Evolutionary conservation across 2,329 filamentous ascomycete species (phyloP).

Genomic region (Trichothecium sympodiale): DNA sequence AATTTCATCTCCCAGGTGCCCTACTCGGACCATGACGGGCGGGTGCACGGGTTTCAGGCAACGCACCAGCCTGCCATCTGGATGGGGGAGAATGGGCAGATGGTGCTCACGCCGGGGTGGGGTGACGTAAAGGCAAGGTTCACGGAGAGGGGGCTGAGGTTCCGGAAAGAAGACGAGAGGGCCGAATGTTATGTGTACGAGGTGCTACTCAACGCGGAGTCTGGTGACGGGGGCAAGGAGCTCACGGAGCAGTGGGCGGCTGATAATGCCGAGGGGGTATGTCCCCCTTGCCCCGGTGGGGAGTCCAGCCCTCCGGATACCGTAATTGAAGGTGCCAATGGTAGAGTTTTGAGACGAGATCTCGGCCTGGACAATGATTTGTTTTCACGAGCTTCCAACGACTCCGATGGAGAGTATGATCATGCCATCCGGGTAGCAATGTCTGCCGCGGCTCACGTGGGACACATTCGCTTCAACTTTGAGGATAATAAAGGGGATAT

Average conservation of each 20-base stretch:
- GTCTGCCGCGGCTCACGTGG: conserved; percentile 29
- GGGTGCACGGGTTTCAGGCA: conserved; percentile 36
- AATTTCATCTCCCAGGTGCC: conserved; percentile 39
- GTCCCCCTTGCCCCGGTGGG: conserved; percentile 22
- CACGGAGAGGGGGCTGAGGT: conserved; percentile 26
- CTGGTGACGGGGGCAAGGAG: conserved; percentile 20
- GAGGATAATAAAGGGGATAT: conserved; percentile 5
- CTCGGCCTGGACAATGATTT: conserved; percentile 1
- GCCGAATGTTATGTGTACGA: conserved; percentile 36
- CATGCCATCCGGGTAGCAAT: conserved; percentile 20
- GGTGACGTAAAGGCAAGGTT: conserved; percentile 21
- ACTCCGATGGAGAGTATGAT: conserved; percentile 4
- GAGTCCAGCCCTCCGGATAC: background rate
- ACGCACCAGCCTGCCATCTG: conserved; percentile 41
- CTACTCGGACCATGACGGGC: conserved; percentile 29
- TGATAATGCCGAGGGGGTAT: conserved; percentile 25
- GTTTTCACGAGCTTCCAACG: background rate
- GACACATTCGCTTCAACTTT: conserved; percentile 29
- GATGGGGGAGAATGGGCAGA: conserved; percentile 38
- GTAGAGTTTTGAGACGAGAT: conserved; percentile 19
- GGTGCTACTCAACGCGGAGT: conserved; percentile 26
- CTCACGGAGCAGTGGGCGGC: conserved; percentile 18
- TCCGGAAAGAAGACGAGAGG: conserved; percentile 28
- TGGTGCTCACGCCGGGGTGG: conserved; percentile 28
- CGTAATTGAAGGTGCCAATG: conserved; percentile 26